These are phyloP conservation scores for Podaxis sp. DNA, from an alignment of 768 basidiomycete species.

Conservation along the genomic window DNA sequence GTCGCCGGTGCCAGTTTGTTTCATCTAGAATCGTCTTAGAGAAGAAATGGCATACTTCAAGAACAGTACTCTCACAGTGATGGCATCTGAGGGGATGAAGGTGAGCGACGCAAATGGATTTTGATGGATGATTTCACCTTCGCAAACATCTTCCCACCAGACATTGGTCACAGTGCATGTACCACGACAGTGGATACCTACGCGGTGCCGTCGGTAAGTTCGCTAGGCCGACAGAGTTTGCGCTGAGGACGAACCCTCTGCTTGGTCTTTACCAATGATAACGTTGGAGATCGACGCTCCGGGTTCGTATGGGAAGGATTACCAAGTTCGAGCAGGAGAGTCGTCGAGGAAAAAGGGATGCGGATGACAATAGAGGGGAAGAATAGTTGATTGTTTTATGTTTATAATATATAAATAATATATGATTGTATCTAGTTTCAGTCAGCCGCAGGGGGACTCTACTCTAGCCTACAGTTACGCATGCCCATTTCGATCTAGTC, in stretches of 20 bases:
- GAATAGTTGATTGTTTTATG: too few species aligned
- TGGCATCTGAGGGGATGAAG: neutral
- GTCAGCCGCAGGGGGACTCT: too few species aligned
- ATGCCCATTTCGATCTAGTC: too few species aligned
- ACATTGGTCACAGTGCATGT: slow-evolving; percentile 30
- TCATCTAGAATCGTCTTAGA: slow-evolving; percentile 18
- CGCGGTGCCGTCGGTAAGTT: neutral
- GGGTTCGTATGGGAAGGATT: slow-evolving; percentile 12
- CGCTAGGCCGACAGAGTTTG: neutral
- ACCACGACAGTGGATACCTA: slow-evolving; percentile 30
- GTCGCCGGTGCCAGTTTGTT: slow-evolving; percentile 28
- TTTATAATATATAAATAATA: too few species aligned
- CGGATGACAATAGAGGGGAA: too few species aligned
- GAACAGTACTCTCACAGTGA: slow-evolving; percentile 1
- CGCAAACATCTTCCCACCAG: slow-evolving; percentile 32
- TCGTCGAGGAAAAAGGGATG: too few species aligned
- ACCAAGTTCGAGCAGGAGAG: too few species aligned
- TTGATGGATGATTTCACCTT: slow-evolving; percentile 19
- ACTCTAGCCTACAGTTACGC: too few species aligned
- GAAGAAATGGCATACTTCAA: neutral
- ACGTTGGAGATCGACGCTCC: slow-evolving; percentile 30
- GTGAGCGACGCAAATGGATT: neutral
- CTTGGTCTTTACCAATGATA: slow-evolving; percentile 28
- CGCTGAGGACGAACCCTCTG: slow-evolving; percentile 21
- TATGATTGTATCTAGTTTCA: too few species aligned